phyloP scores from a whole-genome alignment of 2,329 filamentous ascomycete genomes.

The Aspergillus glaucus region DNA sequence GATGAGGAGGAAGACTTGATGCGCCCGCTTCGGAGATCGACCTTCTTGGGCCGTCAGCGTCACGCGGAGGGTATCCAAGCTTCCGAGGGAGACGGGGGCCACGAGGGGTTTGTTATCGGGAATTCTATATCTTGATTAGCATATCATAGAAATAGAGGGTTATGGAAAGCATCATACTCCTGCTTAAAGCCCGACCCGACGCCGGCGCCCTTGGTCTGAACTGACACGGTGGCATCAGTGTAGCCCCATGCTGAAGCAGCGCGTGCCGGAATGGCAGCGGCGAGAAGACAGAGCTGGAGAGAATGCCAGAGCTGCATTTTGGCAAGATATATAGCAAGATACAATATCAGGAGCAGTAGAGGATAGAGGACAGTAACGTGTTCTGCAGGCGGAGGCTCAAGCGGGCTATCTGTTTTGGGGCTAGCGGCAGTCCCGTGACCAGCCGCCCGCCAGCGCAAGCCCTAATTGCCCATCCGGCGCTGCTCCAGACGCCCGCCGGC shows the following conservation, averaged over 20 bases:
- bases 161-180: slow-evolving; percentile 38
- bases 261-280: slow-evolving; percentile 27
- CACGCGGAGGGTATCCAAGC: slow-evolving; percentile 71
- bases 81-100: slow-evolving; percentile 58
- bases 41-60: slow-evolving; percentile 73
- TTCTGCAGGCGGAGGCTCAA: too few relatives aligned
- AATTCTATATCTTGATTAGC: slow-evolving; percentile 44
- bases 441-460: slow-evolving; percentile 23
- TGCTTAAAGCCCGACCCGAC: slow-evolving; percentile 50
- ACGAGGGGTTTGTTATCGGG: slow-evolving; percentile 54
- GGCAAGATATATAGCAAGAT: neutral
- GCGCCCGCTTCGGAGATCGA: slow-evolving; percentile 72
- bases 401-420: slow-evolving; percentile 13
- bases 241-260: slow-evolving; percentile 55
- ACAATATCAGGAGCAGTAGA: too few relatives aligned
- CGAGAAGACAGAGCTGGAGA: slow-evolving; percentile 32
- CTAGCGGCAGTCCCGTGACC: slow-evolving; percentile 24
- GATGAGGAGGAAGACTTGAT: slow-evolving; percentile 87
- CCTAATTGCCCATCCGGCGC: slow-evolving; percentile 30
- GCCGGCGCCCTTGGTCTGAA: slow-evolving; percentile 55
- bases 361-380: too few relatives aligned
- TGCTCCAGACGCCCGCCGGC: slow-evolving; percentile 1
- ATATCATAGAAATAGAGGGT: neutral
- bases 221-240: slow-evolving; percentile 56
- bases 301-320: slow-evolving; percentile 34